Conservation (phyloP, 495 filamentous ascomycete genomes). For the Chaetomidium leptoderma region DNA sequence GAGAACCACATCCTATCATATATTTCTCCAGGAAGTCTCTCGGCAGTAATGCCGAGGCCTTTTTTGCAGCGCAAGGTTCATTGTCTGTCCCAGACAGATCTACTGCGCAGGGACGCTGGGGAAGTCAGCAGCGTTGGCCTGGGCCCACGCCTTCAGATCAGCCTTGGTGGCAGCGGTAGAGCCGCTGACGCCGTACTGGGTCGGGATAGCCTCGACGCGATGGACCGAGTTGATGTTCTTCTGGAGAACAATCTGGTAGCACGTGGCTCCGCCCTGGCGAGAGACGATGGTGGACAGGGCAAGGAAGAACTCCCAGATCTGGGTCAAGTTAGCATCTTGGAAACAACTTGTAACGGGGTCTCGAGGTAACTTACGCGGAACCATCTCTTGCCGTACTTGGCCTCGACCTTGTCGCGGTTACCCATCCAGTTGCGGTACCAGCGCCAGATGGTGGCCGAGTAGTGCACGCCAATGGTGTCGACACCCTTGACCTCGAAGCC, state of each 20-base stretch:
- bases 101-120: conserved; percentile 39
- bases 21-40: background rate
- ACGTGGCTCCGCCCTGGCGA: conserved; percentile 87
- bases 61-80: too few relatives aligned
- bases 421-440: conserved; percentile 99
- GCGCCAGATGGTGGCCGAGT: conserved; percentile 93
- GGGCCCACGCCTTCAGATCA: conserved; percentile 42
- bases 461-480: conserved; percentile 93
- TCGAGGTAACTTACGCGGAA: conserved; percentile 75
- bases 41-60: background rate
- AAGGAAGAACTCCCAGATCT: conserved; percentile 99
- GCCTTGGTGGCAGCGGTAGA: conserved; percentile 52
- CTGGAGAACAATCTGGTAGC: conserved; percentile 91
- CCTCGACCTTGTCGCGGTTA: conserved; percentile 89
- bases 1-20: background rate
- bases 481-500: conserved; percentile 74
- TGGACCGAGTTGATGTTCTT: conserved; percentile 99
- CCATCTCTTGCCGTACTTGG: conserved; percentile 94
- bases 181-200: conserved; percentile 70
- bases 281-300: conserved; percentile 89
- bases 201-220: conserved; percentile 78
- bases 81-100: background rate
- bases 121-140: conserved; percentile 43
- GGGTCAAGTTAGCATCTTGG: conserved; percentile 5
- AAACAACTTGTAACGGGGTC: background rate